These are phyloP conservation scores for Termitomyces sp. DNA, from an alignment of 768 basidiomycete genomes.

Conservation along the genomic window DNA sequence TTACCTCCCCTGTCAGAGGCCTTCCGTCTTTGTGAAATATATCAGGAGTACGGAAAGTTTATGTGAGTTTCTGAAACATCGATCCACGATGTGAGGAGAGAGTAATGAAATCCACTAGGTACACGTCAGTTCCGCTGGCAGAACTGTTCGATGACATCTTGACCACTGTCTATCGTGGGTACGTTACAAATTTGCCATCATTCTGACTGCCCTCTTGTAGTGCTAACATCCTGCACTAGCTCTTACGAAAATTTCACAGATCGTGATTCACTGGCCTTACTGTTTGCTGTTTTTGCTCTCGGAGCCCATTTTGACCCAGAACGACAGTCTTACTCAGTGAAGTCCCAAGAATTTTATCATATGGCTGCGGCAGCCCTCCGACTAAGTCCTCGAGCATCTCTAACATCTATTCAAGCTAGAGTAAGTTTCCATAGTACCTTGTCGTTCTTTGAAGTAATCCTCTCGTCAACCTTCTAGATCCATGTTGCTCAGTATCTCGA, in stretches of 20 bases:
- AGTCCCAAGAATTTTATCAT: slow-evolving; percentile 59
- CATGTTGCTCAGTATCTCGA: slow-evolving; percentile 50
- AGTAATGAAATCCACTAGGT: slow-evolving; percentile 28
- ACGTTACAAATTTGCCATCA: neutral
- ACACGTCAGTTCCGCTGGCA: slow-evolving; percentile 44
- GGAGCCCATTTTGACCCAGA: slow-evolving; percentile 56
- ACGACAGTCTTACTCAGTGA: slow-evolving; percentile 40
- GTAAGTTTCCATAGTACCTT: slow-evolving; percentile 28
- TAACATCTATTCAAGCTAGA: slow-evolving; percentile 49
- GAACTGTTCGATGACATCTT: slow-evolving; percentile 57
- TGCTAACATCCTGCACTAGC: slow-evolving; percentile 17
- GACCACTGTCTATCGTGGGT: slow-evolving; percentile 51
- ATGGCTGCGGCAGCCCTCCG: slow-evolving; percentile 50
- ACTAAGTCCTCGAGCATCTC: slow-evolving; percentile 48
- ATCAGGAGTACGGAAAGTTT: slow-evolving; percentile 56
- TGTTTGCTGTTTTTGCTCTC: slow-evolving; percentile 64
- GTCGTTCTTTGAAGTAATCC: neutral
- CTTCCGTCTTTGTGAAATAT: slow-evolving; percentile 54
- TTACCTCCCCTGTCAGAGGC: slow-evolving; percentile 60
- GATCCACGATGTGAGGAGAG: neutral
- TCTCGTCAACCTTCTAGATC: slow-evolving; percentile 15
- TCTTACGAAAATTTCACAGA: slow-evolving; percentile 31
- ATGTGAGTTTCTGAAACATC: slow-evolving; percentile 33
- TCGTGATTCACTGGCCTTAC: slow-evolving; percentile 55
- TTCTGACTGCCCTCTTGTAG: neutral